Evolutionary conservation across 2,329 filamentous ascomycete species (phyloP).

Genomic region (Scedosporium boydii): DNA sequence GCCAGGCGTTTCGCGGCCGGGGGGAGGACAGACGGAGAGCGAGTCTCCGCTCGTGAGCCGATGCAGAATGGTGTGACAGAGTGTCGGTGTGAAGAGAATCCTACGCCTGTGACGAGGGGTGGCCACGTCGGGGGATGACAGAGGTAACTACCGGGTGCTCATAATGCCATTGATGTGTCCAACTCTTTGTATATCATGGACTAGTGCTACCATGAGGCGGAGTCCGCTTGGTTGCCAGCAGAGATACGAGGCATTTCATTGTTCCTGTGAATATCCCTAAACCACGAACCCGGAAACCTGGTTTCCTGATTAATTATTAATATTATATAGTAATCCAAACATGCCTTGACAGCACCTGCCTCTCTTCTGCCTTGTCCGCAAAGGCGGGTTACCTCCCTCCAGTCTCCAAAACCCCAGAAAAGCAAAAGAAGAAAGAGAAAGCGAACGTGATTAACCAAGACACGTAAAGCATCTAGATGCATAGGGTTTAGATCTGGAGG

Average conservation of each 20-base stretch:
- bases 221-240: background rate
- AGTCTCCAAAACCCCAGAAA: background rate
- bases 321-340: slow-evolving; percentile 7
- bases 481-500: background rate
- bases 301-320: slow-evolving; percentile 6
- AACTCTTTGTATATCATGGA: no score
- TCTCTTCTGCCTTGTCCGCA: background rate
- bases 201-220: no score
- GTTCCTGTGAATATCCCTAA: background rate
- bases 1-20: background rate
- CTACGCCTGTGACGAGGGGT: no score
- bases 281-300: background rate
- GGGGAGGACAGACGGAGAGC: background rate
- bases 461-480: background rate
- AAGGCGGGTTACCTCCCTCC: background rate
- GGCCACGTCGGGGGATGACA: no score
- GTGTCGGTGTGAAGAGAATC: background rate
- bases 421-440: background rate
- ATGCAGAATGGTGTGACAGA: background rate
- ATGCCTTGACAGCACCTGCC: background rate
- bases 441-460: background rate
- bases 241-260: background rate
- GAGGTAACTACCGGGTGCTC: background rate
- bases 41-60: background rate
- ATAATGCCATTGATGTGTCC: background rate